Conservation (phyloP, 441 rosid genomes). For the Erodium texanum region DNA sequence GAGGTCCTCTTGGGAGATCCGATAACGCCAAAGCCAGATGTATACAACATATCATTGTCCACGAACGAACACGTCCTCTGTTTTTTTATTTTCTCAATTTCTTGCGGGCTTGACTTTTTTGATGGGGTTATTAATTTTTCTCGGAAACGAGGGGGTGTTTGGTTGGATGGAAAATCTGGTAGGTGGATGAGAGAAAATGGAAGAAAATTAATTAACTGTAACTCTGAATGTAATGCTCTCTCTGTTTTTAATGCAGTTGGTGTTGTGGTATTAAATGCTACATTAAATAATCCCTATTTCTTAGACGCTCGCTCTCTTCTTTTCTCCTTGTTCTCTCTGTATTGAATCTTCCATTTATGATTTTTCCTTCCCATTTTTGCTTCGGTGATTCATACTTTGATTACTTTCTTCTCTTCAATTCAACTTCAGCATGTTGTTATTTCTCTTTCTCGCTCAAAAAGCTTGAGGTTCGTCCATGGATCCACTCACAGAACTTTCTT, state of each 20-base stretch:
- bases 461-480: neutral
- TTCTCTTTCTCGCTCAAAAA: neutral
- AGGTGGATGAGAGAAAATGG: neutral
- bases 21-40: conserved; percentile 3
- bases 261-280: neutral
- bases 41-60: neutral
- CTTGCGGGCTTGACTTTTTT: neutral
- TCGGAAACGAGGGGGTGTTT: neutral
- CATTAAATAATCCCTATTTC: neutral
- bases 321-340: neutral
- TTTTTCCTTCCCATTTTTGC: neutral
- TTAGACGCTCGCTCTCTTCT: neutral
- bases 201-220: no score
- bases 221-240: neutral
- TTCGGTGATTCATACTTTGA: neutral
- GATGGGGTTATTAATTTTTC: neutral
- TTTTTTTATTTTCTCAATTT: neutral
- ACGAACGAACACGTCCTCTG: conserved; percentile 2
- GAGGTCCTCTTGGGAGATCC: neutral
- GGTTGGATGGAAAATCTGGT: conserved; percentile 1
- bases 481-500: neutral
- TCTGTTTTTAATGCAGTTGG: neutral
- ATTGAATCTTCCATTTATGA: neutral
- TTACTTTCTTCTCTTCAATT: conserved; percentile 3
- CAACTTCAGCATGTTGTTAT: neutral